Percentiles rank a stretch among this genome's conserved stretches.
These are phyloP conservation scores for Cladorrhinum sp. DNA, from an alignment of 2,329 filamentous ascomycete genomes.

Conservation along the genomic window DNA sequence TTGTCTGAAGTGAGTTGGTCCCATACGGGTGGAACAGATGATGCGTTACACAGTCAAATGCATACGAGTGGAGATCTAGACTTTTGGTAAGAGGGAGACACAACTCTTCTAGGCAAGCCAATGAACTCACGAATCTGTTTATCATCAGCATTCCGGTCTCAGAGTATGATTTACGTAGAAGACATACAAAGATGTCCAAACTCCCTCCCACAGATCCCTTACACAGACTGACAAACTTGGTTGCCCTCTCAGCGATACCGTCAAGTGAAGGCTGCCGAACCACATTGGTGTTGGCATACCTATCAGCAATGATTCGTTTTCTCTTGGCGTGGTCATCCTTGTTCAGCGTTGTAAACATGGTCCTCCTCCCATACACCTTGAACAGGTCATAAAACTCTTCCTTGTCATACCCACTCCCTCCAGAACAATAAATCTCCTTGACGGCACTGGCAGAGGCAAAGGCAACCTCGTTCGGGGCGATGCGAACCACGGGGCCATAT, in stretches of 20 bases:
- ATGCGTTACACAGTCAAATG: slow-evolving; percentile 66
- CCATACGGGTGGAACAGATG: slow-evolving; percentile 68
- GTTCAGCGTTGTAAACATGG: slow-evolving; percentile 58
- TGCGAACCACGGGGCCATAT: slow-evolving; percentile 57
- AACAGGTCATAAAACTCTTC: slow-evolving; percentile 64
- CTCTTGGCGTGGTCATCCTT: slow-evolving; percentile 60
- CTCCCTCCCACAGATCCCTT: slow-evolving; percentile 41
- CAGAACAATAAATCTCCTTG: slow-evolving; percentile 61
- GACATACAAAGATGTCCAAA: slow-evolving; percentile 60
- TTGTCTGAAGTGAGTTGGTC: slow-evolving; percentile 54
- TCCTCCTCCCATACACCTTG: slow-evolving; percentile 54
- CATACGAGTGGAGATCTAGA: slow-evolving; percentile 59
- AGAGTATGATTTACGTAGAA: too few species aligned
- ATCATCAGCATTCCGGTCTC: slow-evolving; percentile 21
- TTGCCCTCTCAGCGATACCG: slow-evolving; percentile 57
- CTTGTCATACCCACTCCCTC: slow-evolving; percentile 63
- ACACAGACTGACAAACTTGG: slow-evolving; percentile 54
- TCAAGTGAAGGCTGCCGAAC: slow-evolving; percentile 53
- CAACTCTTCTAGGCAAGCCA: not conserved
- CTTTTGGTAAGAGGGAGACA: not conserved
- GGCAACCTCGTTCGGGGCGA: slow-evolving; percentile 57
- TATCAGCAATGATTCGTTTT: slow-evolving; percentile 62
- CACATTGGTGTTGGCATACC: slow-evolving; percentile 67
- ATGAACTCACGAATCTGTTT: slow-evolving; percentile 15
- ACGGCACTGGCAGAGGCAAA: slow-evolving; percentile 55